Base-by-base conservation (phyloP, 345 rosid species). In the Salix udensis region DNA sequence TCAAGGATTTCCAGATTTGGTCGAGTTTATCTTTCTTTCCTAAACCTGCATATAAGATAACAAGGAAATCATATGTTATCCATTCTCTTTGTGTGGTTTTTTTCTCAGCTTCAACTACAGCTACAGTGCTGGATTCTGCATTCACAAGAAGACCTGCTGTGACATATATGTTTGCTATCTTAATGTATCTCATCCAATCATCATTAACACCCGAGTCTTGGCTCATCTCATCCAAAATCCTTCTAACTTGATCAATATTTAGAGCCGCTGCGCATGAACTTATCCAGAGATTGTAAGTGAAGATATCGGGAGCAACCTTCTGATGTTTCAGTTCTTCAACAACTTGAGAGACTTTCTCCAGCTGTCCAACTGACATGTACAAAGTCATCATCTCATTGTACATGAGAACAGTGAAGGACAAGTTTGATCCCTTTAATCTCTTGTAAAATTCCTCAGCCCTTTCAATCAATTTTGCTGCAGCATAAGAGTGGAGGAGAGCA, bases 361-460 rank as follows among this genome's bases (percentile, higher is more conserved):
- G 85, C 82, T 85, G 86, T 14, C 99, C 94, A 8, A 89, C 89
- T 21, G 98, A 93, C 89, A 93, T 88, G 84, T 90, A 93, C 30
- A 95, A 75, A 66, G 99, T 93, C 99, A 93, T 93, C 89, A 96
- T 88, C 88, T 93, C 98, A 67, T 96, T 93, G 91, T 89, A 96
- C 1, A 83, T 81, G 39, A 91, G 86, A 71, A 90, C 97, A 83
- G 81, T 77, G 70, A 91, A 89, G 1, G 84, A 55, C 30, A 93
- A 76, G 68, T 85, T 71, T 19, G 87, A 82, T 68, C 82, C 88
- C 70, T 88, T 87, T 26, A 93, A 85, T 80, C 82, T 92, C 74
- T 76, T 81, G 64, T 82, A 93, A 79, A 93, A 84, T 37, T 85
- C 84, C 70, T 89, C 97, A 1, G 98, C 96, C 78, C 86, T 85